A percentile compares a stretch with the other conserved stretches of the same genome.
These are phyloP conservation scores for Monilinia polystroma DNA, from an alignment of 2,329 filamentous ascomycete genomes.

Conservation along the genomic window DNA sequence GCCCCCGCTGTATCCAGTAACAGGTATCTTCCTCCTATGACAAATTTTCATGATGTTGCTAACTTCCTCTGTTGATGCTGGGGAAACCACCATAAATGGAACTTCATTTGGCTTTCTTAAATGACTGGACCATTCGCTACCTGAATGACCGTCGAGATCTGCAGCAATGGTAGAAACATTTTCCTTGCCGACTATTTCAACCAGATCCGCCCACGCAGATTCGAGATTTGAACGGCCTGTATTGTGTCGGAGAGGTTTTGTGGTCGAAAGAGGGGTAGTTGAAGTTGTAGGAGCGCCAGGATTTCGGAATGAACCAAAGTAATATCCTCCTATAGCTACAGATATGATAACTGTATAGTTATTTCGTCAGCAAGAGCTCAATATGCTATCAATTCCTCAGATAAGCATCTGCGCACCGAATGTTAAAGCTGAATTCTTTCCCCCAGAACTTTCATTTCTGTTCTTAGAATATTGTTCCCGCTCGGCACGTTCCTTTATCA, in stretches of 20 bases:
- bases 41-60: slow-evolving; percentile 87
- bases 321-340: slow-evolving; percentile 46
- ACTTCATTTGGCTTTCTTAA: slow-evolving; percentile 48
- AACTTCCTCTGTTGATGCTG: slow-evolving; percentile 76
- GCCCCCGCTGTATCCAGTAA: slow-evolving; percentile 83
- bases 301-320: slow-evolving; percentile 56
- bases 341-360: slow-evolving; percentile 34
- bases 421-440: slow-evolving; percentile 52
- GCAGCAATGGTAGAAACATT: slow-evolving; percentile 60
- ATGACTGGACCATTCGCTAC: slow-evolving; percentile 64
- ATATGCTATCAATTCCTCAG: slow-evolving; percentile 11
- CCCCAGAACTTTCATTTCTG: slow-evolving; percentile 43
- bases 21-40: slow-evolving; percentile 75
- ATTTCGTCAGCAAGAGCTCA: slow-evolving; percentile 21
- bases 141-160: slow-evolving; percentile 57
- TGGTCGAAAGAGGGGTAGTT: slow-evolving; percentile 57
- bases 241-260: slow-evolving; percentile 55
- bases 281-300: slow-evolving; percentile 53
- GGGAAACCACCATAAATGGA: slow-evolving; percentile 73
- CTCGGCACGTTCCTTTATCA: slow-evolving; percentile 55
- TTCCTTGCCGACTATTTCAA: slow-evolving; percentile 60
- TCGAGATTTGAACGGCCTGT: slow-evolving; percentile 62
- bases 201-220: slow-evolving; percentile 69
- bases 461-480: slow-evolving; percentile 50
- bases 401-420: slow-evolving; percentile 47